Conservation (phyloP, 2,329 filamentous ascomycete species). For the Fusarium nanum region DNA sequence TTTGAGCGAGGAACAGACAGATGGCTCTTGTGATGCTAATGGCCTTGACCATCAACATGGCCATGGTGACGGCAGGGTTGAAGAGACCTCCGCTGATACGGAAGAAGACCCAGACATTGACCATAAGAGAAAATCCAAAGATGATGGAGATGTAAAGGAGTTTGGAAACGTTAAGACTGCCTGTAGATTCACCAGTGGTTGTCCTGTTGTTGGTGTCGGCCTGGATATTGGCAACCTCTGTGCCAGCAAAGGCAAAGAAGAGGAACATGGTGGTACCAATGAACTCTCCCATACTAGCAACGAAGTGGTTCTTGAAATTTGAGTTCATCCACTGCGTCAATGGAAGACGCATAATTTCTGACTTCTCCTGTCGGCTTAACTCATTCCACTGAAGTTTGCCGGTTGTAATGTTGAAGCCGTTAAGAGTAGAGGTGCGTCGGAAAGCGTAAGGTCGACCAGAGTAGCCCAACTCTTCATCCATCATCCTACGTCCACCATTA, state of each 20-base stretch:
- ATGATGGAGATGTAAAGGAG: conserved; percentile 57
- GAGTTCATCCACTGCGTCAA: conserved; percentile 62
- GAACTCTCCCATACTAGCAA: conserved; percentile 54
- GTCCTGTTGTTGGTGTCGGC: conserved; percentile 51
- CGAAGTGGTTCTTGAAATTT: conserved; percentile 58
- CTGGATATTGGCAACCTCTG: conserved; percentile 55
- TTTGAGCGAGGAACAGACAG: conserved; percentile 62
- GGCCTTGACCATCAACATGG: conserved; percentile 62
- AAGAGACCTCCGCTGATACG: conserved; percentile 56
- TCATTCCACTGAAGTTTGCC: conserved; percentile 53
- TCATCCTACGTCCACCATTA: conserved; percentile 26
- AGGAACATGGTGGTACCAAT: conserved; percentile 58
- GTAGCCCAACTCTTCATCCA: conserved; percentile 44
- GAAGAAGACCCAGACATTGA: conserved; percentile 62
- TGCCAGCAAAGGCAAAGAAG: conserved; percentile 58
- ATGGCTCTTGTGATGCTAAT: conserved; percentile 59
- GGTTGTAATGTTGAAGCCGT: conserved; percentile 34
- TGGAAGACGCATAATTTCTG: conserved; percentile 58
- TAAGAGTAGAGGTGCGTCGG: conserved; percentile 28
- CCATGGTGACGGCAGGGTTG: conserved; percentile 60
- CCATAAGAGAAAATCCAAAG: conserved; percentile 58
- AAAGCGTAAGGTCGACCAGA: conserved; percentile 1
- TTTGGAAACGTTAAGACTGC: conserved; percentile 57
- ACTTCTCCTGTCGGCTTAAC: conserved; percentile 55
- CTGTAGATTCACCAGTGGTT: conserved; percentile 57